Conservation (phyloP, 2,329 filamentous ascomycete genomes). For the Paraphaeosphaeria sporulosa region DNA sequence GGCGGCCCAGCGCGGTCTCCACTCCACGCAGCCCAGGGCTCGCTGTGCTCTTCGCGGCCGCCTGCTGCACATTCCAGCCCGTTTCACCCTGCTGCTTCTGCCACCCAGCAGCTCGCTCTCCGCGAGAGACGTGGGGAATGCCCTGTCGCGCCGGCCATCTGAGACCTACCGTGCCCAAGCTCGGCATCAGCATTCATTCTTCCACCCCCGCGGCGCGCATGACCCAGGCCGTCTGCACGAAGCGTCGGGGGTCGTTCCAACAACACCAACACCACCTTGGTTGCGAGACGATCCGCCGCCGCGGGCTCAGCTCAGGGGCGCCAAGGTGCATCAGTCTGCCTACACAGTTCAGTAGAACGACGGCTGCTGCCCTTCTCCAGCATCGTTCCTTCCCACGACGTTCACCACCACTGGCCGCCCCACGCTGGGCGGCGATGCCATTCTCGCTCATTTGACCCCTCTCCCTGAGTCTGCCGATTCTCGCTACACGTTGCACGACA, state of each 20-base stretch:
- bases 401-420: neutral
- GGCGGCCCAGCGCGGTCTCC: too few species aligned
- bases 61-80: slow-evolving; percentile 18
- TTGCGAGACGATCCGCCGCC: slow-evolving; percentile 15
- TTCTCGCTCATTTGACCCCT: neutral
- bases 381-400: neutral
- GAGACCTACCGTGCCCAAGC: slow-evolving; percentile 9
- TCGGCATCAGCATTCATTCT: slow-evolving; percentile 4
- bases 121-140: neutral
- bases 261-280: slow-evolving; percentile 1
- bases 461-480: neutral
- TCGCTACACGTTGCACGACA: slow-evolving; percentile 22
- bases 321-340: too few species aligned
- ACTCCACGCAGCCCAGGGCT: slow-evolving; percentile 8
- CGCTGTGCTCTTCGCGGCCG: slow-evolving; percentile 6
- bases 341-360: neutral
- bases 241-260: slow-evolving; percentile 2
- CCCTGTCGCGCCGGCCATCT: neutral
- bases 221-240: slow-evolving; percentile 21
- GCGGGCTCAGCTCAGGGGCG: slow-evolving; percentile 14
- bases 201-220: slow-evolving; percentile 14
- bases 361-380: neutral
- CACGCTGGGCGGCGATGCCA: neutral
- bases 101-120: slow-evolving; percentile 5
- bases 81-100: slow-evolving; percentile 17